These are phyloP conservation scores for Phytomonas francai DNA, from an alignment of 208 protist genomes.

Conservation along the genomic window DNA sequence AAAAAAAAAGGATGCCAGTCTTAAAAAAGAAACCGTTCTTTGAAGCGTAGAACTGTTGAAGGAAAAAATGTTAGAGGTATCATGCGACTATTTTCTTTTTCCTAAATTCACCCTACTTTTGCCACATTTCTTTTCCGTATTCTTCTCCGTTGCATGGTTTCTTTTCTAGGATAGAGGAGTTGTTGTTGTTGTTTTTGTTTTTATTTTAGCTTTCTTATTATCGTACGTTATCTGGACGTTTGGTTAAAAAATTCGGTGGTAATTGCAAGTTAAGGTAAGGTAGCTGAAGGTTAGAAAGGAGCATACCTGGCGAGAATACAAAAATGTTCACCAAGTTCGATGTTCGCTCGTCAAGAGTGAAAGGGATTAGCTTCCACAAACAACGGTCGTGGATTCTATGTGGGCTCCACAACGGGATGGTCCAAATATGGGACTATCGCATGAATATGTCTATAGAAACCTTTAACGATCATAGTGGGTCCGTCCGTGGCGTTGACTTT, in stretches of 20 bases:
- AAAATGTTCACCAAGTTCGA: slow-evolving; percentile 96
- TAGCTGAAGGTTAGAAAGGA: neutral
- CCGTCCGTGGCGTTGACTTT: slow-evolving; percentile 97
- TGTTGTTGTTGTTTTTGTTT: slow-evolving; percentile 13
- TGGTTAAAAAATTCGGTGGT: neutral
- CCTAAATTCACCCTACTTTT: slow-evolving; percentile 1
- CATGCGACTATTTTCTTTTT: slow-evolving; percentile 17
- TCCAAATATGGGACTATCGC: slow-evolving; percentile 99
- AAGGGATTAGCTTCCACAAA: slow-evolving; percentile 98
- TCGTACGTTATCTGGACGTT: neutral
- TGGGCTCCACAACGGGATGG: slow-evolving; percentile 96
- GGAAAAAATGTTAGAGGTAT: neutral
- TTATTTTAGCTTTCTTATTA: slow-evolving; percentile 5
- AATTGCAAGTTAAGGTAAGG: neutral
- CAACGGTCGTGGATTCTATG: slow-evolving; percentile 97
- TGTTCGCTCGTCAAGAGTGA: slow-evolving; percentile 96
- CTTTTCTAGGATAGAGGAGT: slow-evolving; percentile 7
- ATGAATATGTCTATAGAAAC: slow-evolving; percentile 95
- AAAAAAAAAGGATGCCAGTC: neutral
- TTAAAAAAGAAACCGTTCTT: neutral
- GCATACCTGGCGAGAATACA: neutral
- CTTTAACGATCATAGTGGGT: slow-evolving; percentile 95
- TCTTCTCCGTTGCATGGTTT: neutral
- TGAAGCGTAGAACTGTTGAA: neutral
- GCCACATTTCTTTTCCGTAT: slow-evolving; percentile 8